phyloP scores from a whole-genome alignment of 192 early-diverging fungal genomes.

The Podila epigama region DNA sequence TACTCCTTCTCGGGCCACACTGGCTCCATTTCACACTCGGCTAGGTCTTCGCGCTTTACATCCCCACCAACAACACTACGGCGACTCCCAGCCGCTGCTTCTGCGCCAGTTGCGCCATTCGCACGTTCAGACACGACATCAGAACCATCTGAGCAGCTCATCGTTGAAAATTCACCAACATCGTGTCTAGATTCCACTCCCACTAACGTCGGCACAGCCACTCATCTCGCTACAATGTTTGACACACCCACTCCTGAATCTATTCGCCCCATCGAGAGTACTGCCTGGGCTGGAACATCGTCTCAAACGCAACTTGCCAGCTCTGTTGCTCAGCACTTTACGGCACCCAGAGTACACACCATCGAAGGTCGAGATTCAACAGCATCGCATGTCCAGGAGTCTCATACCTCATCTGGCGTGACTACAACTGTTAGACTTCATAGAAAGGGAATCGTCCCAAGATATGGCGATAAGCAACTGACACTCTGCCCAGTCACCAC shows the following conservation, averaged over 20 bases:
- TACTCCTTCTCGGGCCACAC: conserved; percentile 31
- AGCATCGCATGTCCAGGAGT: background rate
- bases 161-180: too few species aligned
- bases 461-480: conserved; percentile 11
- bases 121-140: background rate
- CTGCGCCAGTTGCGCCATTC: background rate
- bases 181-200: too few species aligned
- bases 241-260: background rate
- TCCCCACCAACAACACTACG: conserved; percentile 7
- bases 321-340: too few species aligned
- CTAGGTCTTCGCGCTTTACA: conserved; percentile 7
- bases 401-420: background rate
- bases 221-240: background rate
- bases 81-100: conserved; percentile 1
- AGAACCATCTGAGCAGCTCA: too few species aligned
- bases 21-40: conserved; percentile 28
- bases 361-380: too few species aligned
- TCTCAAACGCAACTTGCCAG: too few species aligned
- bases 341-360: too few species aligned
- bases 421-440: background rate
- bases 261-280: background rate
- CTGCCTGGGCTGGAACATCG: background rate
- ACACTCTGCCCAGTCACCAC: background rate
- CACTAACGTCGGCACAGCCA: background rate
- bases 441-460: conserved; percentile 14